Percentiles rank a stretch among this genome's conserved stretches.
These are phyloP conservation scores for Cryptococcus deneoformans DNA, from an alignment of 1,284 basidiomycete genomes.

Conservation along the genomic window DNA sequence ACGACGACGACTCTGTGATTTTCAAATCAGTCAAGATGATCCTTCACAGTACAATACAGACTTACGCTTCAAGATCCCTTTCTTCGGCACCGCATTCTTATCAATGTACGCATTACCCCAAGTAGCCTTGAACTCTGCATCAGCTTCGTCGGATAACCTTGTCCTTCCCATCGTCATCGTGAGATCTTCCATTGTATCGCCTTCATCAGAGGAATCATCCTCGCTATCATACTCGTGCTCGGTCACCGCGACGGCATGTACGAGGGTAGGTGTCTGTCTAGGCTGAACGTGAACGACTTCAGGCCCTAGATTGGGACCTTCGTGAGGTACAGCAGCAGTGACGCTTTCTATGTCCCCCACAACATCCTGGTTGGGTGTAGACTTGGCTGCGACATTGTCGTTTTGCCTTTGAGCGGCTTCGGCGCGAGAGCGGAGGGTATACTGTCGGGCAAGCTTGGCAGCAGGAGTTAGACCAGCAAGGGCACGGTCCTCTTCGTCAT, in stretches of 20 bases:
- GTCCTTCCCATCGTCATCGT: conserved; percentile 58
- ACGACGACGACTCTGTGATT: conserved; percentile 7
- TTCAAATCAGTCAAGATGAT: too few species aligned
- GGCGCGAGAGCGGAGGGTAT: conserved; percentile 67
- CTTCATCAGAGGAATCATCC: conserved; percentile 54
- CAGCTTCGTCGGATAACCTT: conserved; percentile 35
- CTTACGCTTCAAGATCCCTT: conserved; percentile 87
- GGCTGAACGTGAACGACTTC: conserved; percentile 30
- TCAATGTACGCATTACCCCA: conserved; percentile 64
- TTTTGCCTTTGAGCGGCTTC: conserved; percentile 47
- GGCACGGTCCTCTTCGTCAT: conserved; percentile 52
- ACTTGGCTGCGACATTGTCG: background rate
- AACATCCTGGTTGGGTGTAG: background rate
- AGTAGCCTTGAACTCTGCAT: conserved; percentile 57
- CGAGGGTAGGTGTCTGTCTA: conserved; percentile 26
- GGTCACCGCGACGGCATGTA: conserved; percentile 51
- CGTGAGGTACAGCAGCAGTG: conserved; percentile 29
- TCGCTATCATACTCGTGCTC: conserved; percentile 60
- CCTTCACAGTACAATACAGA: conserved; percentile 15
- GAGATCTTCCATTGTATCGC: conserved; percentile 59
- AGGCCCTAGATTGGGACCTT: conserved; percentile 38
- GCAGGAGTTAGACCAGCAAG: conserved; percentile 84
- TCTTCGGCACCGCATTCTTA: conserved; percentile 64
- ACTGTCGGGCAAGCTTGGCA: conserved; percentile 84
- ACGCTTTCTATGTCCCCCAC: conserved; percentile 12